Conservation (phyloP, 495 filamentous ascomycete genomes). For the Coniosporium apollinis region DNA sequence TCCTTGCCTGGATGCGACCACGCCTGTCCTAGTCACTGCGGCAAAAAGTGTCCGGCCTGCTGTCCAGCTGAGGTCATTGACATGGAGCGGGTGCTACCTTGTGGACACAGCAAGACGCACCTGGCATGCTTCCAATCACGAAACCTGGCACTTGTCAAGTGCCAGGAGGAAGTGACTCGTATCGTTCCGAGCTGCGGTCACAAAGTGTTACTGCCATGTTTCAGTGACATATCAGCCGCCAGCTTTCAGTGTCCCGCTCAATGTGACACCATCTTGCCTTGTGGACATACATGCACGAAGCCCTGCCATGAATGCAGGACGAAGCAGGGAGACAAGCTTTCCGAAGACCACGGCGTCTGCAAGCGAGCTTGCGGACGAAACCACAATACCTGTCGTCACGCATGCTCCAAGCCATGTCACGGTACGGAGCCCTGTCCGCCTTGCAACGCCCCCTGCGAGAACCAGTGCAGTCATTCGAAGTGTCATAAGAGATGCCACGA, state of each 20-base stretch:
- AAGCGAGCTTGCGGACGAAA: conserved; percentile 33
- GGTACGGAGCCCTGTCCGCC: conserved; percentile 31
- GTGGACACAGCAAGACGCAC: conserved; percentile 35
- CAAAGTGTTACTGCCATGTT: conserved; percentile 32
- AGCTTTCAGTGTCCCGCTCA: conserved; percentile 28
- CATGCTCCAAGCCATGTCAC: conserved; percentile 39
- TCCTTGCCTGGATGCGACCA: conserved; percentile 41
- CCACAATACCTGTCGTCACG: conserved; percentile 42
- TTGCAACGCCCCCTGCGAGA: conserved; percentile 40
- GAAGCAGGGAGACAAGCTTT: conserved; percentile 12
- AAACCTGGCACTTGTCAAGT: conserved; percentile 18
- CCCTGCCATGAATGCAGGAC: conserved; percentile 34
- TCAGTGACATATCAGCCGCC: conserved; percentile 21
- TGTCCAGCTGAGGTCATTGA: conserved; percentile 29
- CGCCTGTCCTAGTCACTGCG: conserved; percentile 42
- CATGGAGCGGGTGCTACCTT: conserved; percentile 31
- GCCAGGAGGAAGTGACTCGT: conserved; percentile 24
- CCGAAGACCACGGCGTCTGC: conserved; percentile 34
- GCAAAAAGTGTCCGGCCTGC: conserved; percentile 34
- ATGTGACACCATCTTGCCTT: conserved; percentile 33
- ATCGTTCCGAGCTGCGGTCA: conserved; percentile 39
- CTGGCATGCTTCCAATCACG: conserved; percentile 39
- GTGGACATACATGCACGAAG: conserved; percentile 44
- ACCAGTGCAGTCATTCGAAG: conserved; percentile 42
- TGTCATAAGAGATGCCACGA: conserved; percentile 43